Evolutionary conservation across 1,284 basidiomycete species (phyloP).

Genomic region (Apiotrichum veenhuisii): DNA sequence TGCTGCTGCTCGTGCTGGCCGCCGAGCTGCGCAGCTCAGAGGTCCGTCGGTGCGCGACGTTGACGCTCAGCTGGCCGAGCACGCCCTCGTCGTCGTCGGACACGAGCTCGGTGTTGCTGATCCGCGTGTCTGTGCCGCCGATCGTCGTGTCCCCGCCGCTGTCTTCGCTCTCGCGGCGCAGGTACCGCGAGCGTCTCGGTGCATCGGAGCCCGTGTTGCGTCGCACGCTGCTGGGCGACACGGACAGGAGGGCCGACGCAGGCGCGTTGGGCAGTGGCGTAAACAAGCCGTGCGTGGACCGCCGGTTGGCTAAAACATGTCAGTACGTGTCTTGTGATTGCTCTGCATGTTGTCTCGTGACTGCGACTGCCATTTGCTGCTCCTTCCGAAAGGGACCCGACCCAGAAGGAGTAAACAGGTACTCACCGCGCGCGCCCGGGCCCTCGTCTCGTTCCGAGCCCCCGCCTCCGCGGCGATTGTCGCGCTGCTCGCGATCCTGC

Average conservation of each 20-base stretch:
- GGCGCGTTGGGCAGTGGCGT: slow-evolving; percentile 9
- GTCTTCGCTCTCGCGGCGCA: slow-evolving; percentile 7
- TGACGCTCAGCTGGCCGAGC: slow-evolving; percentile 26
- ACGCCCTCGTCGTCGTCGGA: slow-evolving; percentile 23
- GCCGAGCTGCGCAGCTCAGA: slow-evolving; percentile 3
- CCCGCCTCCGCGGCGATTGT: too few relatives aligned
- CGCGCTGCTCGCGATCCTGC: too few relatives aligned
- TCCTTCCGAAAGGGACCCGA: too few relatives aligned
- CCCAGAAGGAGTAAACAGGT: background rate
- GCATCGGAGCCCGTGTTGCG: slow-evolving; percentile 29
- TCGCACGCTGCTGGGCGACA: slow-evolving; percentile 37
- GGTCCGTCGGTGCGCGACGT: slow-evolving; percentile 22
- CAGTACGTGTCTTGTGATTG: too few relatives aligned
- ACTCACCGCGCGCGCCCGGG: background rate
- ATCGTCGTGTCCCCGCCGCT: background rate
- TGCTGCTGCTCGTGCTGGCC: slow-evolving; percentile 11
- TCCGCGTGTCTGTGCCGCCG: slow-evolving; percentile 1
- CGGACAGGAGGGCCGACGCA: slow-evolving; percentile 25
- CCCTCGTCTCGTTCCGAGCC: background rate
- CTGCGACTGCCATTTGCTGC: too few relatives aligned
- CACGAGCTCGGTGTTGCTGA: background rate
- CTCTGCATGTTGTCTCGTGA: too few relatives aligned
- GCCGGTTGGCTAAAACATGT: background rate
- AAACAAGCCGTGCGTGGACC: background rate
- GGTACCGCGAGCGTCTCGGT: slow-evolving; percentile 27